phyloP scores from a whole-genome alignment of 148 eudicot species.

The Cornus kousa region DNA sequence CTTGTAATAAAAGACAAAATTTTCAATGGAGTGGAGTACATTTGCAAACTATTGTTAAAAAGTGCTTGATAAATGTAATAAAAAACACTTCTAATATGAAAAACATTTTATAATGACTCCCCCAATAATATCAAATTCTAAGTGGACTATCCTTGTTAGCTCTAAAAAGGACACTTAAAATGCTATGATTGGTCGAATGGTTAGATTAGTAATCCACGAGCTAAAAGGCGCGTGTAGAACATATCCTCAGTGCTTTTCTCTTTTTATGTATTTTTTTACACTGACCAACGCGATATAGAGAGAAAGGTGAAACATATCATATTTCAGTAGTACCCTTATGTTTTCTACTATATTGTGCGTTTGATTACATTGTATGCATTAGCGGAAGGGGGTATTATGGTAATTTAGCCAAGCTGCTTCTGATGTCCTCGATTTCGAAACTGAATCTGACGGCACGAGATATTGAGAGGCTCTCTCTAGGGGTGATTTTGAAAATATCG shows the following conservation, averaged over 20 bases:
- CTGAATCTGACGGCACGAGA: constrained; percentile 20
- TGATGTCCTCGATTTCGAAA: constrained; percentile 23
- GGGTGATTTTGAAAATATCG: constrained; percentile 20
- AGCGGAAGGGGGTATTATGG: neutral
- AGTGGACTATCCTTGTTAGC: no score
- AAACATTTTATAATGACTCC: no score
- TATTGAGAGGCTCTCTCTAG: neutral
- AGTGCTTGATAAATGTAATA: no score
- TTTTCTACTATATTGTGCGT: neutral
- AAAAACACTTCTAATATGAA: no score
- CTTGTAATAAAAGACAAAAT: no score
- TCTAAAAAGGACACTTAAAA: no score
- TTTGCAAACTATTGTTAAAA: no score
- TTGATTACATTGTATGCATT: neutral
- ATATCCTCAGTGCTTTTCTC: neutral
- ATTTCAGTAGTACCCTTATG: neutral
- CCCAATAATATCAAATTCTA: no score
- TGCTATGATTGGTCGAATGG: neutral
- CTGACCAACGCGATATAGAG: neutral
- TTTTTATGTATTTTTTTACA: neutral
- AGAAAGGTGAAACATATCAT: neutral
- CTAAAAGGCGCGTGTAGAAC: neutral
- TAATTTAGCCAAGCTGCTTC: neutral
- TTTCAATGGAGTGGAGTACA: no score
- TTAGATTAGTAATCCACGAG: neutral